phyloP scores from a whole-genome alignment of 305 asterid genomes.

The Fraxinus platypoda region DNA sequence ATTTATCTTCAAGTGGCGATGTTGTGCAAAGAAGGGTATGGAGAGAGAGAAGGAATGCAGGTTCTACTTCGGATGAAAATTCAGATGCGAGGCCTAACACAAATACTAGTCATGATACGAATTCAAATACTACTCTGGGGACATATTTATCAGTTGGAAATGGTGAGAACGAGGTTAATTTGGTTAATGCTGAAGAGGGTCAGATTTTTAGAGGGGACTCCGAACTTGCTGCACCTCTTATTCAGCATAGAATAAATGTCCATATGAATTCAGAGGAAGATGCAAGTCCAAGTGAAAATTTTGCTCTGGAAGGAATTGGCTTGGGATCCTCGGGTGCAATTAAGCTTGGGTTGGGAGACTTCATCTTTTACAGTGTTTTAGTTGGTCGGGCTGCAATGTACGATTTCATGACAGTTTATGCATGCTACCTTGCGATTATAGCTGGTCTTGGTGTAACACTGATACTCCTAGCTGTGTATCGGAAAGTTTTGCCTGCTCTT shows the following conservation, averaged over 20 bases:
- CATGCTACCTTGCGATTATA: slow-evolving; percentile 56
- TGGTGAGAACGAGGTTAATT: slow-evolving; percentile 37
- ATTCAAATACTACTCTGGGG: background rate
- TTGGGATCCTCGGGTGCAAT: slow-evolving; percentile 93
- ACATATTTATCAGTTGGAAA: slow-evolving; percentile 2
- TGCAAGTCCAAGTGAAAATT: slow-evolving; percentile 37
- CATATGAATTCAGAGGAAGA: slow-evolving; percentile 46
- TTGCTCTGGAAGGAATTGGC: slow-evolving; percentile 78
- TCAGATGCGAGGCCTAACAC: no score
- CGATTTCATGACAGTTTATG: slow-evolving; percentile 92
- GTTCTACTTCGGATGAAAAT: slow-evolving; percentile 18
- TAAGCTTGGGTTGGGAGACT: slow-evolving; percentile 93
- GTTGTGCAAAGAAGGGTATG: slow-evolving; percentile 64
- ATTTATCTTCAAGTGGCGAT: slow-evolving; percentile 30
- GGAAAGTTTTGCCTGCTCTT: slow-evolving; percentile 96
- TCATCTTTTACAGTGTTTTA: slow-evolving; percentile 88
- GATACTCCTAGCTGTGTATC: slow-evolving; percentile 80
- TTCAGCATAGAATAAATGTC: slow-evolving; percentile 55
- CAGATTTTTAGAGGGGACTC: slow-evolving; percentile 38
- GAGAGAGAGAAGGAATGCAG: slow-evolving; percentile 52
- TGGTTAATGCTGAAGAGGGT: slow-evolving; percentile 42
- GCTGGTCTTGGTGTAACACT: slow-evolving; percentile 94
- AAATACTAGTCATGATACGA: no score
- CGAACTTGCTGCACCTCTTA: slow-evolving; percentile 72
- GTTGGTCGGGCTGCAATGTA: slow-evolving; percentile 55